Percentiles rank a stretch among this genome's conserved stretches.
These are phyloP conservation scores for Leccinum uliginosum DNA, from an alignment of 768 basidiomycete species.

Conservation along the genomic window DNA sequence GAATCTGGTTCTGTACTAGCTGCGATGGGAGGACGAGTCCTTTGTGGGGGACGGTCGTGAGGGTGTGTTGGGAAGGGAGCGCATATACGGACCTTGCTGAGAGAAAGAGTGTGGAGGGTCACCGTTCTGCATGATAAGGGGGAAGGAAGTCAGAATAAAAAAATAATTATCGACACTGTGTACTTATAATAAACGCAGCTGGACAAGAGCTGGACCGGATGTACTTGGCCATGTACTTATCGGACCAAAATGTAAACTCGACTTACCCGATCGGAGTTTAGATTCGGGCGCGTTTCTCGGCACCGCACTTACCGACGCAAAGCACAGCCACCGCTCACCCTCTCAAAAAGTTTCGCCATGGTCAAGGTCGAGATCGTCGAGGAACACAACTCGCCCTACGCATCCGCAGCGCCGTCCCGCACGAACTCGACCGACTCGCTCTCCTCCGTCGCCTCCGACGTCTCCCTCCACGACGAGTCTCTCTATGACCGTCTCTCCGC, in stretches of 20 bases:
- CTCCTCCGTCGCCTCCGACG: conserved; percentile 72
- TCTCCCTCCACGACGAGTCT: conserved; percentile 70
- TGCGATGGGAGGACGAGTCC: conserved; percentile 61
- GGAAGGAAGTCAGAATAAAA: conserved; percentile 17
- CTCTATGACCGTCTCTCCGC: conserved; percentile 84
- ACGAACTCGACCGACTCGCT: conserved; percentile 68
- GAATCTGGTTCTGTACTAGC: conserved; percentile 75
- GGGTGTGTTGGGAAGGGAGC: background rate
- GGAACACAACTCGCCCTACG: conserved; percentile 73
- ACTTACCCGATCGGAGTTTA: conserved; percentile 24
- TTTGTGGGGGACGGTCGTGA: conserved; percentile 21
- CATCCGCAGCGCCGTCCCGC: conserved; percentile 69
- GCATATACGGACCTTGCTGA: conserved; percentile 24
- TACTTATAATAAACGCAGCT: conserved; percentile 26
- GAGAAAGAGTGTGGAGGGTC: conserved; percentile 30
- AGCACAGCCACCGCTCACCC: conserved; percentile 13
- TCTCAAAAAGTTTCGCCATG: conserved; percentile 45
- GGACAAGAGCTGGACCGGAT: background rate
- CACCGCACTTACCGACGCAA: conserved; percentile 23
- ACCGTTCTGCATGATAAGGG: conserved; percentile 31
- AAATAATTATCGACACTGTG: conserved; percentile 18
- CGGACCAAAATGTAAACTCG: conserved; percentile 4
- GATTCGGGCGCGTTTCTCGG: conserved; percentile 20
- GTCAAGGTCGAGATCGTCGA: conserved; percentile 92
- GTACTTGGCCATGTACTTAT: conserved; percentile 26